Evolutionary conservation across 2,329 filamentous ascomycete species (phyloP), one percentile per base, ranked within the genome.

Genomic region (Talaromyces sp.): DNA sequence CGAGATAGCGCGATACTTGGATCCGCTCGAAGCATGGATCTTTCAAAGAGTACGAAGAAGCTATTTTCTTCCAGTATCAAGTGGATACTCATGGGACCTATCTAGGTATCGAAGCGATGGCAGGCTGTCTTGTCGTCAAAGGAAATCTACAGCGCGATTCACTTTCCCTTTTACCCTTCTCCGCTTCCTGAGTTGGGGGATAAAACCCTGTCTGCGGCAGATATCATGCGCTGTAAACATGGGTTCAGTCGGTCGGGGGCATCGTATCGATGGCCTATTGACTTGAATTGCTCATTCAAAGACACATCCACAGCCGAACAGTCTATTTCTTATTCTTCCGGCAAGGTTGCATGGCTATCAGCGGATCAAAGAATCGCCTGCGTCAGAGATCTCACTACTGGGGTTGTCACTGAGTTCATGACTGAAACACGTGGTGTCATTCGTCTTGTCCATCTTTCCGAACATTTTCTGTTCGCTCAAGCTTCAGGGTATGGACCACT

Each of bases 31-130:
- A 25, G 16, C 73, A 33, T 52, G 76, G 56, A 21, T 66, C 9
- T 66, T 73, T 23, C 69, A 70, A 55, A 69, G 68, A 58, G 75
- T 75, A 73, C n/a, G 37, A 25, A 33, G 16, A n/a, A 35, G 16
- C 40, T 42, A 28, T 31, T 16, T 48, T 21, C 42, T 5, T 46
- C n/a, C 16, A 5, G 14, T n/a, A 4, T 1, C 12, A 14, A 25
- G 16, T 37, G 21, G 50, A 58, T 25, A 21, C 60, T 58, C 31
- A 62, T 37, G 21, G 39, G 16, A 63, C 7, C 6, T 54, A 28
- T 14, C 42, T 55, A 76, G 73, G 74, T 77, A 55, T 76, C 73
- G 12, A 72, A 64, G 64, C 66, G 65, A 61, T 77, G 75, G 75
- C 61, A 66, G 12, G 54, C 63, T 25, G 23, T 75, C 14, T 64